Base-by-base conservation (phyloP, 2,329 filamentous ascomycete species). In the Akanthomyces lecanii region DNA sequence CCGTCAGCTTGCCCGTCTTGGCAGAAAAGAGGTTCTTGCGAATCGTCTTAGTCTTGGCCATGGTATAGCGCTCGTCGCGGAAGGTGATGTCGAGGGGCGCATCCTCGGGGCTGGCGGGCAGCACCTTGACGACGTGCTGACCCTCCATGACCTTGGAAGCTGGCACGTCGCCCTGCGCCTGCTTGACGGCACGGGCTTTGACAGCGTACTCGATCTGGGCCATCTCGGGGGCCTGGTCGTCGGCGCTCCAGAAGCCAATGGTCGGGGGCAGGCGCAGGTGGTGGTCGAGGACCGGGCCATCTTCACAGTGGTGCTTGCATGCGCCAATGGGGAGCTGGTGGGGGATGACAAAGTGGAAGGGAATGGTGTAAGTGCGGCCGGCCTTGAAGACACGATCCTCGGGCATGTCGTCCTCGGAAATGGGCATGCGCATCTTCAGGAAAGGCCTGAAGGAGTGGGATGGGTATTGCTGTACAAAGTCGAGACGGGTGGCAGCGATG, bases 261-360 rank as follows among this genome's bases (percentile, higher is more conserved):
- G 80, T 80, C 0, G 84, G 83, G 1, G 83, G 84, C 25, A 85
- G 75, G 14, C 78, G 76, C 45, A 83, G 72, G 72, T 86, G 84
- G 53, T 81, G 76, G 40, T 82, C 81, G 60, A 77, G 76, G 36
- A 86, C 75, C 53, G 74, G 74, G n/a, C 75, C 73, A 47, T 76
- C 76, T 47, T 75, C 73, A 61, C 79, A 76, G 33, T 71, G 67
- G 73, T 86, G 83, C 67, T 75, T 80, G 76, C 84, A 86, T 21
- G 83, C 82, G 64, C 78, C 79, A 56, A 85, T 75, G 21, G 83
- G 85, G 64, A 86, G 79, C 61, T 85, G 79, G 66, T 77, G 76
- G n/a, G 84, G 84, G 18, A 86, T 78, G 63, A 86, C 79, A 66
- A 86, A 86, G 73, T 83, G 73, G 74, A 86, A 84, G n/a, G 83